Base-by-base conservation (phyloP, 2,329 filamentous ascomycete genomes). In the Biscogniauxia marginata region DNA sequence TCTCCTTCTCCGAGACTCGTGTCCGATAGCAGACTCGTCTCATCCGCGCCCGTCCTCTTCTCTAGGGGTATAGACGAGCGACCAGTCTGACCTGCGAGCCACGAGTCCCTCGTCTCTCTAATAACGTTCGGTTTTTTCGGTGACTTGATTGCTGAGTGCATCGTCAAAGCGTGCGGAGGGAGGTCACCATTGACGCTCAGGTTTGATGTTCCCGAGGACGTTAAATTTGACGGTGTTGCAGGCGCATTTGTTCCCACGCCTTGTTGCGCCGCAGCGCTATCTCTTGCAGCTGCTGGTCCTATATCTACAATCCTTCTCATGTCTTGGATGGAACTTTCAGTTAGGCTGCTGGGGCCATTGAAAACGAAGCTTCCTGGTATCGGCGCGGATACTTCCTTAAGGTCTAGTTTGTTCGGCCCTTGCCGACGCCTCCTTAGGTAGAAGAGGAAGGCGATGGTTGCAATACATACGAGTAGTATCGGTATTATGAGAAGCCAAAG, bases 401-500 rank as follows among this genome's bases (percentile, higher is more conserved):
- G 56, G 23, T 60, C 48, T 22, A 62, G 50, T n/a, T 59, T 60
- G 11, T 51, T 61, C 3, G 53, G 57, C 7, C 56, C 62, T 9
- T 63, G 63, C 7, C 61, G 63, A 16, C 67, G 65, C 39, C 60
- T 63, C 23, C 67, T 59, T 7, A 65, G 54, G 8, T 59, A 62
- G 57, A 69, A 63, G 7, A 71, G 47, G 18, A 61, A 46, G 9
- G 63, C 3, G 21, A 67, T 57, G 24, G 68, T 52, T 7, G 52
- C 60, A n/a, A 63, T 52, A 46, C 58, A 58, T 48, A 61, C 48
- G 6, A 65, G 21, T 7, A 69, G 49, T 16, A 66, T 57, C 4
- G 67, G 65, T 47, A 69, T 60, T 2, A 65, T 49, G 21, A 72
- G 57, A n/a, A 72, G 56, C 65, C 65, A 68, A n/a, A 67, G 60